phyloP scores from a whole-genome alignment of 116 monocot genomes.

The Dioscorea cayenensis region DNA sequence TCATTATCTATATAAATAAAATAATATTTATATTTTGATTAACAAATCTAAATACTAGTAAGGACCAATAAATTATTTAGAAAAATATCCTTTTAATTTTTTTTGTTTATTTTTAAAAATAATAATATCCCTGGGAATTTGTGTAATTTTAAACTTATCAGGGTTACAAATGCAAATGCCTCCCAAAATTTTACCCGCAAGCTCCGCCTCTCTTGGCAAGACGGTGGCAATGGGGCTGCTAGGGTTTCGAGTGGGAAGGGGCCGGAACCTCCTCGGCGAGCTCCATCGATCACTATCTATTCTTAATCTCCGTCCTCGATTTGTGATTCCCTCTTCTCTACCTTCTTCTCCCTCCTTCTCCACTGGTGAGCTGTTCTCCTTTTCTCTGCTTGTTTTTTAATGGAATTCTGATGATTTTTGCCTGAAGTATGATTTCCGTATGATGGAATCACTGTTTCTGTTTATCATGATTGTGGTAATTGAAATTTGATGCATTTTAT shows the following conservation, averaged over 20 bases:
- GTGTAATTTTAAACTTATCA: too few species aligned
- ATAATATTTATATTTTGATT: too few species aligned
- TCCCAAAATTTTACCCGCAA: background rate
- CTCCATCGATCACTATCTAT: background rate
- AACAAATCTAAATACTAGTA: too few species aligned
- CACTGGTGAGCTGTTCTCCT: background rate
- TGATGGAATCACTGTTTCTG: background rate
- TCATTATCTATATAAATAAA: too few species aligned
- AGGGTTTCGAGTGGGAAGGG: background rate
- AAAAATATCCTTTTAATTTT: too few species aligned
- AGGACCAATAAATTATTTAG: too few species aligned
- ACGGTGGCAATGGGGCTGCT: background rate
- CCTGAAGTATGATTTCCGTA: background rate
- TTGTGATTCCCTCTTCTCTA: background rate
- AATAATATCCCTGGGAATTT: too few species aligned
- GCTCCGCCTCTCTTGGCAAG: background rate
- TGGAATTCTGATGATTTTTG: background rate
- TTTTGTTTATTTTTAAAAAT: too few species aligned
- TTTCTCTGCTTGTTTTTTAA: background rate
- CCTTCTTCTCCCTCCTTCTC: background rate
- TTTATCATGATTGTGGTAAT: background rate
- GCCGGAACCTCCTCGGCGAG: background rate
- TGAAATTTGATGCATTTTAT: background rate
- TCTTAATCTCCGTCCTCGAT: background rate
- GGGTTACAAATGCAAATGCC: too few species aligned